phyloP scores from a whole-genome alignment of 1,284 basidiomycete species.

The Sporisorium iseilematis-ciliati region DNA sequence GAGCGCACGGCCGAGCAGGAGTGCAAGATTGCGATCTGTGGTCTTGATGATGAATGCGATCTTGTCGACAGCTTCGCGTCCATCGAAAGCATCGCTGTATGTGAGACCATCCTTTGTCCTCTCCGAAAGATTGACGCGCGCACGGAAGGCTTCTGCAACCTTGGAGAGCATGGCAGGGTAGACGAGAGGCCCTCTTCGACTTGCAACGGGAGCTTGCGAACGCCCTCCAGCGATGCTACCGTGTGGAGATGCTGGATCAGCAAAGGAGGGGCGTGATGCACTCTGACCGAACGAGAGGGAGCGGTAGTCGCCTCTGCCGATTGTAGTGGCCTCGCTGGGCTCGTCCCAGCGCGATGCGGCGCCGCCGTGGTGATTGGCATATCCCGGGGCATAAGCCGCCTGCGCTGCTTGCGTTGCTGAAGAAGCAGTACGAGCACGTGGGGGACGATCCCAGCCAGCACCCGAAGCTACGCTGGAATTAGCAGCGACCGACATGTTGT shows the following conservation, averaged over 20 bases:
- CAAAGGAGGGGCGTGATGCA: slow-evolving; percentile 31
- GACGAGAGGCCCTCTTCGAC: slow-evolving; percentile 73
- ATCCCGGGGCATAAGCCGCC: slow-evolving; percentile 50
- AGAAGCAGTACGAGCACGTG: slow-evolving; percentile 55
- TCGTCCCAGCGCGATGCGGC: slow-evolving; percentile 26
- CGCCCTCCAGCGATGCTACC: slow-evolving; percentile 38
- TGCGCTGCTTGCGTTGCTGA: slow-evolving; percentile 59
- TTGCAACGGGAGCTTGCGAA: slow-evolving; percentile 10
- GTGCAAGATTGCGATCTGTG: slow-evolving; percentile 92
- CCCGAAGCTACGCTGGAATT: slow-evolving; percentile 7
- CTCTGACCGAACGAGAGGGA: slow-evolving; percentile 50
- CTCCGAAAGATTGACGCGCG: slow-evolving; percentile 82
- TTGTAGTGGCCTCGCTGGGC: slow-evolving; percentile 31
- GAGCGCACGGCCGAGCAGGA: slow-evolving; percentile 91
- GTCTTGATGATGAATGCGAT: slow-evolving; percentile 98
- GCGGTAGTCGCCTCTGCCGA: slow-evolving; percentile 43
- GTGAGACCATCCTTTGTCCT: slow-evolving; percentile 92
- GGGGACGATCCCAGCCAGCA: slow-evolving; percentile 46
- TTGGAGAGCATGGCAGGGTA: slow-evolving; percentile 94
- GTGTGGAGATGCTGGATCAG: slow-evolving; percentile 35
- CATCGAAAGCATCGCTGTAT: slow-evolving; percentile 96
- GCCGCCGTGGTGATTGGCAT: slow-evolving; percentile 32
- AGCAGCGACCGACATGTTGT: slow-evolving; percentile 37
- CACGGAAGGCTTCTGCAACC: slow-evolving; percentile 91
- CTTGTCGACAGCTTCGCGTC: slow-evolving; percentile 93